A percentile compares a stretch with the other conserved stretches of the same genome.
These are phyloP conservation scores for Planoprotostelium fungivorum DNA, from an alignment of 78 protist genomes.

Conservation along the genomic window DNA sequence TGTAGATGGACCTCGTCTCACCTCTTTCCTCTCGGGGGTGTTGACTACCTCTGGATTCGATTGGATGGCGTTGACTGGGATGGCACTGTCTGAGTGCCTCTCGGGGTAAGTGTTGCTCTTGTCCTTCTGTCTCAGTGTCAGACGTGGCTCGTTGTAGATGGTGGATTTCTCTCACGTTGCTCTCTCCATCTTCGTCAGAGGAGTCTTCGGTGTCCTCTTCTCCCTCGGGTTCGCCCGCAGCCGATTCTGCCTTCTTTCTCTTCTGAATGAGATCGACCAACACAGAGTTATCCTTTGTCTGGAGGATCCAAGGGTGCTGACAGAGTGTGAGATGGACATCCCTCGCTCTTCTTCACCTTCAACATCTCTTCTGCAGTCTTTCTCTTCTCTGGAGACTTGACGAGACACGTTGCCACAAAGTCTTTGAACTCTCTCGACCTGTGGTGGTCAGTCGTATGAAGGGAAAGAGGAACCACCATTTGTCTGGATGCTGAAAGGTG, in stretches of 20 bases:
- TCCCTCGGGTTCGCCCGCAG: slow-evolving; percentile 29
- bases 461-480: neutral
- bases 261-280: slow-evolving; percentile 22
- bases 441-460: neutral
- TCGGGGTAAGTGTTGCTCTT: slow-evolving; percentile 7
- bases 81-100: slow-evolving; percentile 1
- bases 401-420: slow-evolving; percentile 33
- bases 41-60: neutral
- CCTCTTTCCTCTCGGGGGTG: neutral
- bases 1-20: neutral
- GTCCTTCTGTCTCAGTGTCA: neutral
- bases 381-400: slow-evolving; percentile 60
- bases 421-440: slow-evolving; percentile 39
- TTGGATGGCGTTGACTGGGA: neutral
- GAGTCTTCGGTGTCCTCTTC: slow-evolving; percentile 17
- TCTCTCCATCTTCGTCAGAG: slow-evolving; percentile 17
- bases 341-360: slow-evolving; percentile 15
- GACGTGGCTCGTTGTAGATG: neutral
- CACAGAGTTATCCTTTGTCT: slow-evolving; percentile 19
- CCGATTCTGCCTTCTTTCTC: slow-evolving; percentile 34
- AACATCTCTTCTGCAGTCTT: slow-evolving; percentile 50
- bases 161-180: neutral
- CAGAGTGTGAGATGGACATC: neutral
- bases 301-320: slow-evolving; percentile 47
- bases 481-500: slow-evolving; percentile 49